Evolutionary conservation across 2,329 filamentous ascomycete genomes (phyloP), one percentile per base, ranked within the genome.

Genomic region (Pseudogymnoascus sp.): DNA sequence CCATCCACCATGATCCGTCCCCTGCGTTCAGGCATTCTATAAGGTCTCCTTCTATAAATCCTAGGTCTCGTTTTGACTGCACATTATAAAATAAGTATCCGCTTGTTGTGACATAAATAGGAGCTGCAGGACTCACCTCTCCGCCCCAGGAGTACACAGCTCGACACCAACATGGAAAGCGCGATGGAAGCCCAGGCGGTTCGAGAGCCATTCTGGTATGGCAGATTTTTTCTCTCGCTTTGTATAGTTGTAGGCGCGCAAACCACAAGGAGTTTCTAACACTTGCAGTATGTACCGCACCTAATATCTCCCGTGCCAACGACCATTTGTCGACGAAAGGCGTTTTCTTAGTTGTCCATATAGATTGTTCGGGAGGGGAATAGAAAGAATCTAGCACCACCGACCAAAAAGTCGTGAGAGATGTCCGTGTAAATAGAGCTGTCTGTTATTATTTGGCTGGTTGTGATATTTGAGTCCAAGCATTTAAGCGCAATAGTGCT

Each of bases 1-100:
- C 95, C 77, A 93, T 96, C 95, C 95, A 99, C 95, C 95, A 99
- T 55, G 91, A 93, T 61, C 95, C 95, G 77, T 99, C 95, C 66
- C 95, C 95, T 18, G 95, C 95, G 75, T 99, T 99, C 61, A 99
- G 82, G 72, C 93, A 97, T 83, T 99, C 95, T 74, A 99, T 99
- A 68, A 99, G 78, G 76, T 99, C 95, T 67, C 95, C 95, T 76
- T 99, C 95, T 69, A 99, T 89, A 76, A 99, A 99, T 14, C 95
- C 95, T 63, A 99, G 83, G 74, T 99, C 95, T 75, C 89, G 87
- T 80, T 96, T 96, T 23, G 89, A 93, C 87, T 89, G 59, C 9
- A 63, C 18, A 65, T 16, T 62, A 63, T 3, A 31, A 59, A 40
- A 62, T 67, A 49, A 69, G 64, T 62, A 66, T 43, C 63, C 60